Base-by-base conservation (phyloP, 1,139 yeast species). In the Yamadazyma blattariae region DNA sequence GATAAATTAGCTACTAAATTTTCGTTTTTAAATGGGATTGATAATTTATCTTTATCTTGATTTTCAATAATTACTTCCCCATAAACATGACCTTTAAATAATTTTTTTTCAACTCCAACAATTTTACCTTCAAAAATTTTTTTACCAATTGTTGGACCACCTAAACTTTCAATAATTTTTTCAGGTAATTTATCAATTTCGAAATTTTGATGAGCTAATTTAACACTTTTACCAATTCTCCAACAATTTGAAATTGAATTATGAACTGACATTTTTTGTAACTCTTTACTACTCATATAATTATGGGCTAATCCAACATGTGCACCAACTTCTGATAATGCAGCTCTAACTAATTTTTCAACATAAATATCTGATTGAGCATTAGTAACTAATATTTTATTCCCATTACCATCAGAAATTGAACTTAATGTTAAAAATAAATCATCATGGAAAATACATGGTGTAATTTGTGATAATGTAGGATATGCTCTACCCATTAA, bases 401-500 rank as follows among this genome's bases (percentile, higher is more conserved):
- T 67, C 3, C 74, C 75, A 48, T 69, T 67, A 26, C 76, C 77
- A 44, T 70, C 71, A 33, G 69, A 56, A 34, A 68, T 54, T 1
- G 68, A 64, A 35, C 61, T 51, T 9, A 70, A 67, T 1, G 61
- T 50, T 35, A 52, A 59, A 37, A 51, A 56, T 31, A 42, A 24
- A 13, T 37, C 36, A 6, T 38, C 46, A 19, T 22, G 40, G 29
- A 38, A 41, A 8, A 48, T 56, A 32, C 52, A 51, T 5, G 72
- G 68, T 2, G 64, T 46, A 11, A 64, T 61, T 41, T 69, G 75
- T 51, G 61, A 63, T 19, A 53, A 55, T 23, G 67, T 64, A 5
- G 74, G 74, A 45, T 37, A 34, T 9, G 74, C 75, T 38, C 75
- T 53, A 7, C 75, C 75, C 75, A 68, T 68, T 34, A 66, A 47